A percentile compares a stretch with the other conserved stretches of the same genome.
phyloP scores from a whole-genome alignment of 768 basidiomycete genomes.

The Phanerodontia chrysosporium region DNA sequence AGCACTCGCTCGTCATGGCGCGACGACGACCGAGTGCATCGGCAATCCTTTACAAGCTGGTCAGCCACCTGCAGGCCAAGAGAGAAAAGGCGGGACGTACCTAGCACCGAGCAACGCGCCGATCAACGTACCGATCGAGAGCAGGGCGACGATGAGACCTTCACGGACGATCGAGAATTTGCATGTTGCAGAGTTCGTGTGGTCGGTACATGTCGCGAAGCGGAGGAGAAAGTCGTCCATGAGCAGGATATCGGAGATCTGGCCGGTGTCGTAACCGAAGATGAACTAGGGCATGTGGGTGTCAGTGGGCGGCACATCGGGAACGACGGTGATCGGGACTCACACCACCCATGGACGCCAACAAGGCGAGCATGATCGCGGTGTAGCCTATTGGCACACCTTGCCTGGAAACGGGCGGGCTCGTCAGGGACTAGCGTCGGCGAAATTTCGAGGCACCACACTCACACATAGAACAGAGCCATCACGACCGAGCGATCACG shows the following conservation, averaged over 20 bases:
- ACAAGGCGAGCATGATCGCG: slow-evolving; percentile 59
- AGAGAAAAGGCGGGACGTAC: slow-evolving; percentile 31
- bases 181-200: slow-evolving; percentile 39
- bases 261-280: slow-evolving; percentile 70
- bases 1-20: slow-evolving; percentile 62
- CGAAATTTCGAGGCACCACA: neutral
- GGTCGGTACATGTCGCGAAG: slow-evolving; percentile 50
- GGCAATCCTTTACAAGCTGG: slow-evolving; percentile 38
- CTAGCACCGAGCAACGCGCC: slow-evolving; percentile 61
- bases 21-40: slow-evolving; percentile 62
- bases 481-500: slow-evolving; percentile 11
- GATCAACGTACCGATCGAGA: slow-evolving; percentile 65
- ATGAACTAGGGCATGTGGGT: slow-evolving; percentile 35
- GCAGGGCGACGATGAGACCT: slow-evolving; percentile 65
- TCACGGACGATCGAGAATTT: slow-evolving; percentile 51
- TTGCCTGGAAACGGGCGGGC: slow-evolving; percentile 31
- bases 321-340: neutral
- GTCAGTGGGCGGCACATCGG: neutral
- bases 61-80: neutral
- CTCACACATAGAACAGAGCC: slow-evolving; percentile 29
- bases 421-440: slow-evolving; percentile 4
- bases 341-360: slow-evolving; percentile 66
- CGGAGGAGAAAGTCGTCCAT: slow-evolving; percentile 66
- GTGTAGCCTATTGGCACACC: slow-evolving; percentile 60
- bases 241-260: slow-evolving; percentile 72